Evolutionary conservation across 441 rosid species (phyloP), one percentile per base, ranked within the genome.

Genomic region (Hura crepitans): DNA sequence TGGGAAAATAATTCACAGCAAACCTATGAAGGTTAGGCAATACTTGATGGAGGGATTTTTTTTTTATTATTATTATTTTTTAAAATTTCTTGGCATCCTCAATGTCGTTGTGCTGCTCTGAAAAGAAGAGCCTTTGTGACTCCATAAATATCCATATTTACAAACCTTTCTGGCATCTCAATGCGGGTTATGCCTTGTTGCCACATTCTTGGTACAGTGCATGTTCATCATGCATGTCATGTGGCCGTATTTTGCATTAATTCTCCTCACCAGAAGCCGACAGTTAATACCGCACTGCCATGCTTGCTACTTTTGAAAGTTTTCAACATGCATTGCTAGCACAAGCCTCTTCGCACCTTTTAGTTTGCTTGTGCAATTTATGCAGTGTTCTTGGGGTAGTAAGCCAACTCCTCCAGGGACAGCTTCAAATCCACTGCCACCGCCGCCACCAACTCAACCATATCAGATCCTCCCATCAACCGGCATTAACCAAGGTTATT

Each of bases 381-480:
- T 69, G 62, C 70, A 92, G 96, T 91, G 96, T 73, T 89, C 93
- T 30, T 91, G 89, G 96, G 97, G 97, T 20, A 91, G 83, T 81
- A 89, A 89, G 74, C 97, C 96, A 15, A 91, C 91, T 5, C 90
- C 93, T 27, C 82, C 90, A 5, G 97, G 95, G 39, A 91, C 92
- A 64, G 82, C 82, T 71, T 89, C 96, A 54, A 89, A 89, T 81
- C 97, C 97, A 23, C 85, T 87, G 62, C 95, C 97, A 47, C 95
- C 97, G 51, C 95, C 97, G 6, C 91, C 94, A 14, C 97, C 96
- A n/a, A 79, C 80, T 51, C 78, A 73, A 73, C 70, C 59, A 45
- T 70, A 73, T 63, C 72, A 66, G 45, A 66, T 77, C 65, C 77
- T 74, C 35, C 74, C 80, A 39, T 56, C 80, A 30, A 37, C 71